These are phyloP conservation scores for Fusarium albidum DNA, from an alignment of 2,329 filamentous ascomycete species.

Conservation along the genomic window DNA sequence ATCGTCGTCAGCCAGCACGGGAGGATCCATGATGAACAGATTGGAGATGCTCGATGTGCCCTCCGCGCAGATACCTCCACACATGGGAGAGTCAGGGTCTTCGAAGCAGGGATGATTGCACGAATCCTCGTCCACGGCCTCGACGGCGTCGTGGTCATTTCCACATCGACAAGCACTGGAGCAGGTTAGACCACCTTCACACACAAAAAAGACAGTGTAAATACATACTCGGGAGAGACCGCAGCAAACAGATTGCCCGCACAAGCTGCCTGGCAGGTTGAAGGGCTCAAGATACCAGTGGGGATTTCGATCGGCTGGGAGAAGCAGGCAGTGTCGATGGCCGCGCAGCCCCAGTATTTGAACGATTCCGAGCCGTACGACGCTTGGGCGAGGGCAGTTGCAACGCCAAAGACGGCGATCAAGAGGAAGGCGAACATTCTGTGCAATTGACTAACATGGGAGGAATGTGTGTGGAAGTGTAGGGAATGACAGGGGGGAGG, in stretches of 20 bases:
- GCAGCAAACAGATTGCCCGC: conserved; percentile 32
- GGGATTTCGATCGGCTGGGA: conserved; percentile 17
- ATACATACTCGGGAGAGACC: conserved; percentile 43
- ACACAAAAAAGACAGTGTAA: background rate
- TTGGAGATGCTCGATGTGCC: conserved; percentile 42
- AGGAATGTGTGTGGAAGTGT: background rate
- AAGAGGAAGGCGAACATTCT: conserved; percentile 37
- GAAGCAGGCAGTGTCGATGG: conserved; percentile 29
- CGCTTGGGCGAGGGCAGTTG: conserved; percentile 19
- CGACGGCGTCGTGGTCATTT: conserved; percentile 42
- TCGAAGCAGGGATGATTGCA: conserved; percentile 45
- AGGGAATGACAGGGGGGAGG: background rate
- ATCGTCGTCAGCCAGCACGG: conserved; percentile 14
- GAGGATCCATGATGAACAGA: conserved; percentile 40
- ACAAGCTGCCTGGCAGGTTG: conserved; percentile 30
- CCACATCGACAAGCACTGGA: conserved; percentile 47
- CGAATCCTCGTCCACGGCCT: conserved; percentile 38
- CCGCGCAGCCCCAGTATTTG: conserved; percentile 38
- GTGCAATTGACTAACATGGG: background rate
- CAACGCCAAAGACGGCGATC: conserved; percentile 33
- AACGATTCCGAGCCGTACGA: conserved; percentile 28
- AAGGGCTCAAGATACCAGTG: conserved; percentile 28
- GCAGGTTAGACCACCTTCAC: conserved; percentile 15
- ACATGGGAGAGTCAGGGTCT: conserved; percentile 42
- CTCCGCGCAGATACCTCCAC: conserved; percentile 44